Evolutionary conservation across 2,329 filamentous ascomycete genomes (phyloP), one percentile per base, ranked within the genome.

Genomic region (Fusarium devonianum): DNA sequence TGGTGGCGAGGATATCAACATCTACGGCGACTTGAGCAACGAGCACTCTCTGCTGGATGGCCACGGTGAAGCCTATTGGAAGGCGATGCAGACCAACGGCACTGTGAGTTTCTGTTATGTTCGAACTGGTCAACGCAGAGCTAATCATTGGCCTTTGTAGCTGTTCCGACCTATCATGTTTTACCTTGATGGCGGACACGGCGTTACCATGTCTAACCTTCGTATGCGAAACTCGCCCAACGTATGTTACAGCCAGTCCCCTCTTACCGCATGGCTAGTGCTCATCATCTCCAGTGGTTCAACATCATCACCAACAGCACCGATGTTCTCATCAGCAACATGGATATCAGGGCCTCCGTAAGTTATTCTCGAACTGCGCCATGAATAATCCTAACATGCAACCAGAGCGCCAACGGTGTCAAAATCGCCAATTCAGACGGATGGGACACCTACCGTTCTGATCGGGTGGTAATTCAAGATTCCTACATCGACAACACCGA

Each of bases 271-370:
- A n/a, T n/a, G 23, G 6, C 11, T 1, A 1, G 7, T 3, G 3
- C 41, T 59, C 3, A 63, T 18, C 7, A 7, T 2, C 1, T 19
- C 7, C 4, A 68, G 69, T 71, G 68, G 68, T 69, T 69, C 70
- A 85, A 85, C 44, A 76, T 88, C 12, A 78, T 89, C 13, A 82
- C 83, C 29, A 88, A 89, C 64, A 85, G 82, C 29, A 81, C 77
- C 5, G 78, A 88, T 63, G 77, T 89, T 2, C 71, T 88, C 0
- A 83, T 87, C 51, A 81, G 82, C 47, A 78, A 85, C 30, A 82
- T 89, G 61, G 74, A 82, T 51, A 83, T 89, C 56, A 64, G 67
- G 5, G 83, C 84, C 3, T 45, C 86, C 69, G 58, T 59, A 40
- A 37, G 53, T 50, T 7, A 8, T 2, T 16, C 7, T 5, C 7